Percentiles rank a stretch among this genome's conserved stretches.
Evolutionary conservation across 306 rosid genomes (phyloP).

Genomic region (Lotus japonicus): DNA sequence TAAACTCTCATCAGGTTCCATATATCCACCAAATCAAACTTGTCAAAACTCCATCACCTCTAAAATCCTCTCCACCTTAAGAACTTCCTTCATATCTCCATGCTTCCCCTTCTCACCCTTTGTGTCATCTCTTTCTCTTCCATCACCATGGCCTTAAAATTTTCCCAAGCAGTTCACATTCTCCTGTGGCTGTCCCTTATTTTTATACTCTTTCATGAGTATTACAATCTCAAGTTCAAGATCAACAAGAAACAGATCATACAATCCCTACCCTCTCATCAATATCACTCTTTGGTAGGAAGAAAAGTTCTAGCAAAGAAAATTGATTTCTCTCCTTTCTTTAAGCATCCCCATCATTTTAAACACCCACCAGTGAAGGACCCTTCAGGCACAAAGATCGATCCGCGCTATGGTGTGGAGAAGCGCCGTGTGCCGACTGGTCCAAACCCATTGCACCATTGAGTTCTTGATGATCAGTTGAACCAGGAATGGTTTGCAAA

Average conservation of each 20-base stretch:
- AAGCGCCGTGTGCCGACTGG: slow-evolving; percentile 93
- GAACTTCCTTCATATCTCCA: slow-evolving; percentile 35
- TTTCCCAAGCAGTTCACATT: slow-evolving; percentile 38
- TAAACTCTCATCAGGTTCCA: slow-evolving; percentile 22
- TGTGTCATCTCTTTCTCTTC: slow-evolving; percentile 34
- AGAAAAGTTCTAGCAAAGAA: slow-evolving; percentile 74
- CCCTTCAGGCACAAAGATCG: slow-evolving; percentile 41
- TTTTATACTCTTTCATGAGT: slow-evolving; percentile 51
- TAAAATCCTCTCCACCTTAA: slow-evolving; percentile 1
- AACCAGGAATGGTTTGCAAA: background rate
- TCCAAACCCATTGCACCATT: slow-evolving; percentile 94
- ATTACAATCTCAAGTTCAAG: slow-evolving; percentile 40
- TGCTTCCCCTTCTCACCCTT: slow-evolving; percentile 63
- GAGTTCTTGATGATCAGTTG: slow-evolving; percentile 6
- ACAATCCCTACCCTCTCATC: slow-evolving; percentile 25
- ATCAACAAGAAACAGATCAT: slow-evolving; percentile 35
- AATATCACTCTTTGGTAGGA: slow-evolving; percentile 22
- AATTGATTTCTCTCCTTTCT: slow-evolving; percentile 71
- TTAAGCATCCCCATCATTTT: slow-evolving; percentile 28
- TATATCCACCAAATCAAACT: slow-evolving; percentile 35
- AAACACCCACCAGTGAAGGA: slow-evolving; percentile 9
- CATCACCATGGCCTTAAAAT: slow-evolving; percentile 64
- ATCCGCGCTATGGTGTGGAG: slow-evolving; percentile 85
- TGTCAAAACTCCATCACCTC: slow-evolving; percentile 15
- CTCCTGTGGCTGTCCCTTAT: slow-evolving; percentile 54